phyloP scores from a whole-genome alignment of 495 filamentous ascomycete species.

The Daldinia grandis region DNA sequence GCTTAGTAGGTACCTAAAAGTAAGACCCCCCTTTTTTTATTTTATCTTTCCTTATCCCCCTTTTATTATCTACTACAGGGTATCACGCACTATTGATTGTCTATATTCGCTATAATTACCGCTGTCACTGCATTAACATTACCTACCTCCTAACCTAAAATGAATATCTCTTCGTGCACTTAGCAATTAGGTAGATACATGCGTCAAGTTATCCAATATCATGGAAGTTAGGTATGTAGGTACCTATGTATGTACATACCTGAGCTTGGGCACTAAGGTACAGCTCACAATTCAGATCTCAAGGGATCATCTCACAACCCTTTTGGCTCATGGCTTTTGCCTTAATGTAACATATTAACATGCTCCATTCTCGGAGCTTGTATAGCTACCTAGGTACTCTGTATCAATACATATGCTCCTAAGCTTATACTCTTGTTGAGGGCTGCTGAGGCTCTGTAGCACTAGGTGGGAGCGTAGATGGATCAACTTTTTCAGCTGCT shows the following conservation, averaged over 20 bases:
- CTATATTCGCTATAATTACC: background rate
- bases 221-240: background rate
- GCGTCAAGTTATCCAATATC: background rate
- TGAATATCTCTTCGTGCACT: background rate
- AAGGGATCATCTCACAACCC: conserved; percentile 1
- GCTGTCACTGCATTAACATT: background rate
- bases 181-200: too few relatives aligned
- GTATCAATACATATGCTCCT: conserved; percentile 8
- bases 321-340: conserved; percentile 7
- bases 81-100: background rate
- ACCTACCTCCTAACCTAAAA: background rate
- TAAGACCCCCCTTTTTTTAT: conserved; percentile 11
- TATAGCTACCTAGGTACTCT: too few relatives aligned
- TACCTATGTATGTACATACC: background rate
- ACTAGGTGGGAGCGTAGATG: conserved; percentile 38
- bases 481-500: conserved; percentile 28
- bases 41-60: background rate
- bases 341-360: conserved; percentile 44
- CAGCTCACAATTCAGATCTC: background rate
- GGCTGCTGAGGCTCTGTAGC: conserved; percentile 31
- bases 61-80: background rate
- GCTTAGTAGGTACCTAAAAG: conserved; percentile 7
- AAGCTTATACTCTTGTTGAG: conserved; percentile 33
- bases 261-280: background rate
- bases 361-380: conserved; percentile 20